Conservation (phyloP, 805 yeast genomes). For the Wickerhamiella kazuoi region DNA sequence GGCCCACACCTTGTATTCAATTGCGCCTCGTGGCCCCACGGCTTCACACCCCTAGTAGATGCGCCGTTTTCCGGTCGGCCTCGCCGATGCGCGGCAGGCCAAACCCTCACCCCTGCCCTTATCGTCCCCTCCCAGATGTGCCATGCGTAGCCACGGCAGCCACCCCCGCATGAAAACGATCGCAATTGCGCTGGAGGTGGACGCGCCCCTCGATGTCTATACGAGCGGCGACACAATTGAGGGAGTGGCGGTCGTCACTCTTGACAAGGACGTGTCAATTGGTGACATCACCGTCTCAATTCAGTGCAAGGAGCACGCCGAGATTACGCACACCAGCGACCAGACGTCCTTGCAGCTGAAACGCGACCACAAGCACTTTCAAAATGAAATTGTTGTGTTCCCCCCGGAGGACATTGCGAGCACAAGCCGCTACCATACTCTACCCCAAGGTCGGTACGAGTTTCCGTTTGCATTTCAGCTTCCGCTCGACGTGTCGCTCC, state of each 20-base stretch:
- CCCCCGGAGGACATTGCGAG: background rate
- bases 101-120: too few relatives aligned
- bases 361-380: background rate
- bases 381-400: background rate
- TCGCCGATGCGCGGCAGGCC: too few relatives aligned
- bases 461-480: background rate
- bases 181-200: too few relatives aligned
- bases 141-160: too few relatives aligned
- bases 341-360: background rate
- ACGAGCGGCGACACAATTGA: background rate
- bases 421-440: background rate
- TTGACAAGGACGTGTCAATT: background rate
- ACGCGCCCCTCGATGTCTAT: background rate
- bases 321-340: background rate
- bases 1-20: too few relatives aligned
- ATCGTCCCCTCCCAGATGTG: too few relatives aligned
- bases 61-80: too few relatives aligned
- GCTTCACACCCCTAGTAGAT: too few relatives aligned
- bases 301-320: background rate
- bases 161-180: too few relatives aligned
- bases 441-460: background rate
- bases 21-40: too few relatives aligned
- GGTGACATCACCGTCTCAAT: background rate
- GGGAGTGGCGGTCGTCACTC: background rate
- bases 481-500: background rate